These are phyloP conservation scores for Picea engelmannii DNA, from an alignment of 83 land plant genomes.

Conservation along the genomic window DNA sequence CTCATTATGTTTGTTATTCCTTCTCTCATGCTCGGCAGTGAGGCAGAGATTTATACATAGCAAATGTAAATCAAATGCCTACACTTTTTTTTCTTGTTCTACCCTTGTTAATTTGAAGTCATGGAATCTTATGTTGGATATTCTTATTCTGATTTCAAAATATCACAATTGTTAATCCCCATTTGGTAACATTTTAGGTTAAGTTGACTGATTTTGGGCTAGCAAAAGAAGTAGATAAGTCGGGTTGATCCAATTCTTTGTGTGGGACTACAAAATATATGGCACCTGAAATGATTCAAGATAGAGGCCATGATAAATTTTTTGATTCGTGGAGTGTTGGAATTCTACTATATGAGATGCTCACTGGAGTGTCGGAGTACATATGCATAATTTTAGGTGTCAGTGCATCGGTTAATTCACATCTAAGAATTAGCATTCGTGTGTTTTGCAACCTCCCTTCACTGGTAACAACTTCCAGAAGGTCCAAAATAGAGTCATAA, in stretches of 20 bases:
- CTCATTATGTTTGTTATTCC: too few species aligned
- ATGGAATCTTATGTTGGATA: too few species aligned
- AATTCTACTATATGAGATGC: conserved; percentile 85
- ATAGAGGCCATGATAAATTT: conserved; percentile 89
- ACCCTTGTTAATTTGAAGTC: too few species aligned
- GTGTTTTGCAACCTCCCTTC: conserved; percentile 77
- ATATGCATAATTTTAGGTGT: too few species aligned
- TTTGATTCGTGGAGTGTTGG: conserved; percentile 99
- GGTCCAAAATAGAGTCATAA: conserved; percentile 8
- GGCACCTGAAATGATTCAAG: conserved; percentile 91
- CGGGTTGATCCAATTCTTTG: conserved; percentile 78
- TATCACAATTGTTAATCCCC: too few species aligned
- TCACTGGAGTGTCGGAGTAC: conserved; percentile 47
- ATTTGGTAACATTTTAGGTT: conserved; percentile 35
- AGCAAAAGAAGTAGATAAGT: conserved; percentile 83
- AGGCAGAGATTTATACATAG: too few species aligned
- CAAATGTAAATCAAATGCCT: too few species aligned
- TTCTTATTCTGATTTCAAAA: too few species aligned
- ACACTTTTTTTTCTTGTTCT: too few species aligned
- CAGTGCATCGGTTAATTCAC: too few species aligned
- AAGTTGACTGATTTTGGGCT: conserved; percentile 94
- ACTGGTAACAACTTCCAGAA: conserved; percentile 66
- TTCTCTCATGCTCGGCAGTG: too few species aligned
- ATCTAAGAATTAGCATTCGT: too few species aligned
- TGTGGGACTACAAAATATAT: conserved; percentile 93